These are phyloP conservation scores for Salix arbutifolia DNA, from an alignment of 345 rosid genomes.

Conservation along the genomic window DNA sequence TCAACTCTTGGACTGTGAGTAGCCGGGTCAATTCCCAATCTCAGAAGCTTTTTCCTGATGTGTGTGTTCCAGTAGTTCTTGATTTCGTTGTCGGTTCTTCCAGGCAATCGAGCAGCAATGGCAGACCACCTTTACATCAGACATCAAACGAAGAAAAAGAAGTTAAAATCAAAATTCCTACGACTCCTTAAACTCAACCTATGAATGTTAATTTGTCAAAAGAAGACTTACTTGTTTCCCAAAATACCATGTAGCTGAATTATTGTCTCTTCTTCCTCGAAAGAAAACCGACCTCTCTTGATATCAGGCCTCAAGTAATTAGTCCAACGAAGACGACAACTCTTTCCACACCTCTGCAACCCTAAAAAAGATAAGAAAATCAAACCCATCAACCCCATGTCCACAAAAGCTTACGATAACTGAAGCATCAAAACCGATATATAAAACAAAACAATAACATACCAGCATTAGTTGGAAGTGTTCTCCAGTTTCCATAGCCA, in stretches of 20 bases:
- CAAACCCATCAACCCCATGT: neutral
- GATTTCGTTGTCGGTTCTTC: conserved; percentile 28
- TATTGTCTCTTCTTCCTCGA: conserved; percentile 28
- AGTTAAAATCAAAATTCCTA: neutral
- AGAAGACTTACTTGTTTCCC: conserved; percentile 24
- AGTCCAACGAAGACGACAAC: conserved; percentile 35
- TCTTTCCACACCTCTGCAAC: conserved; percentile 30
- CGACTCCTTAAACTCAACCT: neutral
- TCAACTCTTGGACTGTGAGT: conserved; percentile 25
- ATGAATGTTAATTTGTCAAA: neutral
- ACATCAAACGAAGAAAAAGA: neutral
- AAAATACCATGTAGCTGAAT: conserved; percentile 23
- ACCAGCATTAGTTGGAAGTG: conserved; percentile 32
- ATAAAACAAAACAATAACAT: neutral
- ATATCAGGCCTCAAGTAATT: conserved; percentile 29
- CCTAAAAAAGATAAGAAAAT: neutral
- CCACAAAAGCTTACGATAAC: neutral
- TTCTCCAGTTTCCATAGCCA: conserved; percentile 33
- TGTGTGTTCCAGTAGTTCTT: conserved; percentile 33
- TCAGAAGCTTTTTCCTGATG: conserved; percentile 21
- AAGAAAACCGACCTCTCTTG: conserved; percentile 28
- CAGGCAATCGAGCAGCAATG: conserved; percentile 26
- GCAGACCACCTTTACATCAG: conserved; percentile 20
- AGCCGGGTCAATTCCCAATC: conserved; percentile 29
- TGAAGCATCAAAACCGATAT: neutral